Evolutionary conservation across 176 grass and related monocot species (phyloP).

Genomic region (Tillandsia fasciculata): DNA sequence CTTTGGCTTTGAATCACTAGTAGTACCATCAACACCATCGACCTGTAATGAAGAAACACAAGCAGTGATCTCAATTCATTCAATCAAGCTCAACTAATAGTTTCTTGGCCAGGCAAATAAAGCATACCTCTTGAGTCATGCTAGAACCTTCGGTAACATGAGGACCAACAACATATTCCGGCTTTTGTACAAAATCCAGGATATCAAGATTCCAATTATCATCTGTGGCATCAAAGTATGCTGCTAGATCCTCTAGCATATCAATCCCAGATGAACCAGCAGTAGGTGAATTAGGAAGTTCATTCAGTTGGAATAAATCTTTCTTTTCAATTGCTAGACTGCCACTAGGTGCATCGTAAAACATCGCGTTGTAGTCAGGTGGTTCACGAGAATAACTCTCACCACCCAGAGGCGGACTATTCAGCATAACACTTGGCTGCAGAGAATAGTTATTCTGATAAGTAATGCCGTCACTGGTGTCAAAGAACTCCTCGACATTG

Average conservation of each 20-base stretch:
- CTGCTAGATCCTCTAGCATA: conserved; percentile 43
- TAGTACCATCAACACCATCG: conserved; percentile 42
- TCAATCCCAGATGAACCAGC: conserved; percentile 36
- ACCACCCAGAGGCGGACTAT: conserved; percentile 9
- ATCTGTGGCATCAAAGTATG: conserved; percentile 65
- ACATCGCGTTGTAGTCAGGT: conserved; percentile 35
- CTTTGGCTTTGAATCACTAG: conserved; percentile 41
- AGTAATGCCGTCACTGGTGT: conserved; percentile 17
- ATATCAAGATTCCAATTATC: conserved; percentile 52
- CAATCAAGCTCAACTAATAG: conserved; percentile 16
- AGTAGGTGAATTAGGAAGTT: conserved; percentile 27
- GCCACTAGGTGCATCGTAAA: conserved; percentile 52
- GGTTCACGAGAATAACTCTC: conserved; percentile 28
- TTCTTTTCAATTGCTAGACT: conserved; percentile 38
- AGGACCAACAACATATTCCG: conserved; percentile 21
- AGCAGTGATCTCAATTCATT: conserved; percentile 25
- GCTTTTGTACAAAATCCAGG: conserved; percentile 10
- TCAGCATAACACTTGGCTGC: conserved; percentile 19
- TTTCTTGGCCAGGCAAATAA: conserved; percentile 17
- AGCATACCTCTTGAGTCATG: conserved; percentile 43
- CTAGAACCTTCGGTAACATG: conserved; percentile 18
- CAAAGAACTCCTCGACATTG: conserved; percentile 51
- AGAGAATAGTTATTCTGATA: conserved; percentile 32
- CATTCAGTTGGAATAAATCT: conserved; percentile 34
- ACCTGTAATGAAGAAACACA: conserved; percentile 63